Evolutionary conservation across 2,329 filamentous ascomycete genomes (phyloP).

Genomic region (Exutisphaerella laricina): DNA sequence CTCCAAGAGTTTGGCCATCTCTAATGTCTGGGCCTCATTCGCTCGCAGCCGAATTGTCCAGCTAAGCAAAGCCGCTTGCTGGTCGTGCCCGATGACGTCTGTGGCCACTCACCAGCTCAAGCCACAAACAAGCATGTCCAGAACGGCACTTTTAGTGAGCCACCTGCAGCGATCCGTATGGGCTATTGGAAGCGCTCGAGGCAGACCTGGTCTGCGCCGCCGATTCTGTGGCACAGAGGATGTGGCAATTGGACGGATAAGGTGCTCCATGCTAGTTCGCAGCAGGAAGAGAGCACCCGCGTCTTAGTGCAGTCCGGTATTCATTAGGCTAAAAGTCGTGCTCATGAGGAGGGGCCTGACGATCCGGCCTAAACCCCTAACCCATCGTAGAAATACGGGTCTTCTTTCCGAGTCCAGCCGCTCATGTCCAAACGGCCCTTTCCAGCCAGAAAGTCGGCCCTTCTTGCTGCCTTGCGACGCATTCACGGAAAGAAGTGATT

Average conservation of each 20-base stretch:
- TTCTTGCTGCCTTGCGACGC: neutral
- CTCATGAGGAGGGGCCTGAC: neutral
- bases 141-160: neutral
- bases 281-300: neutral
- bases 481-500: neutral
- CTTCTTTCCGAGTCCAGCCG: neutral
- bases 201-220: neutral
- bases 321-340: neutral
- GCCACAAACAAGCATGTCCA: constrained; percentile 1
- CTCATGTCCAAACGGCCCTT: neutral
- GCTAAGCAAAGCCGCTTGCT: no score
- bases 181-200: neutral
- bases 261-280: neutral
- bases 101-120: no score
- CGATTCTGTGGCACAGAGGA: neutral
- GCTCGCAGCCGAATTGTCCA: no score
- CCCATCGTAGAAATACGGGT: neutral
- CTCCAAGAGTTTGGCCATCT: no score
- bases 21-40: no score
- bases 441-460: neutral
- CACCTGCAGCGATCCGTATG: neutral
- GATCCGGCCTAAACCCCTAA: neutral
- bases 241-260: neutral
- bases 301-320: neutral
- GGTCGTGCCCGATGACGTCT: no score